Conservation (phyloP, 257 asterid genomes). For the Apocynum venetum region DNA sequence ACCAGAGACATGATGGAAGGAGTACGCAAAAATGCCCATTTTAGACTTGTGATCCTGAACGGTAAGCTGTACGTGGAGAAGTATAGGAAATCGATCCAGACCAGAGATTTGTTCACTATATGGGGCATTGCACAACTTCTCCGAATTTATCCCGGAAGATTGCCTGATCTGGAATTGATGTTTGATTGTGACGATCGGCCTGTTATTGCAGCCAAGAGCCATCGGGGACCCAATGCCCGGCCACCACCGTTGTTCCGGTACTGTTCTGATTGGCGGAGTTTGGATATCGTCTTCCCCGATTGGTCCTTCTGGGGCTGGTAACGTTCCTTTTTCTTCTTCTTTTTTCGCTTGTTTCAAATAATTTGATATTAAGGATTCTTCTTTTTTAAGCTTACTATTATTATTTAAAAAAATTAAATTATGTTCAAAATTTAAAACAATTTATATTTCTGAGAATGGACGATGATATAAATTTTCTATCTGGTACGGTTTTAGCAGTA, state of each 20-base stretch:
- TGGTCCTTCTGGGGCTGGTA: slow-evolving; percentile 99
- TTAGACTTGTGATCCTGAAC: slow-evolving; percentile 24
- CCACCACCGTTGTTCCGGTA: slow-evolving; percentile 73
- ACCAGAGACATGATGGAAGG: slow-evolving; percentile 25
- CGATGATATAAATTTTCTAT: too few relatives aligned
- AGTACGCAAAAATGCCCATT: slow-evolving; percentile 17
- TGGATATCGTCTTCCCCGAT: slow-evolving; percentile 94
- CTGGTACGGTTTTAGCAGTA: too few relatives aligned
- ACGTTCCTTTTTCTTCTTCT: neutral
- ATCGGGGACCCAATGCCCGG: slow-evolving; percentile 32
- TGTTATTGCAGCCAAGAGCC: slow-evolving; percentile 13
- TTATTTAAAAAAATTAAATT: too few relatives aligned
- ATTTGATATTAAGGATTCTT: too few relatives aligned
- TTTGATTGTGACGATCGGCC: slow-evolving; percentile 32
- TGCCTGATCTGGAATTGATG: slow-evolving; percentile 34
- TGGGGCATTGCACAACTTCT: slow-evolving; percentile 35
- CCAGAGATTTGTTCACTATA: slow-evolving; percentile 21
- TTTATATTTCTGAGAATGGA: too few relatives aligned
- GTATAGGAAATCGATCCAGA: neutral
- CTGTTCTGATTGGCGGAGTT: slow-evolving; percentile 63
- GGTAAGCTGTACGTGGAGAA: slow-evolving; percentile 27
- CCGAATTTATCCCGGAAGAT: slow-evolving; percentile 25
- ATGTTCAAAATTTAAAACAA: too few relatives aligned
- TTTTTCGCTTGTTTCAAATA: neutral
- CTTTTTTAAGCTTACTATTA: too few relatives aligned